Base-by-base conservation (phyloP, 495 filamentous ascomycete species). In the Aspergillus nidulans region DNA sequence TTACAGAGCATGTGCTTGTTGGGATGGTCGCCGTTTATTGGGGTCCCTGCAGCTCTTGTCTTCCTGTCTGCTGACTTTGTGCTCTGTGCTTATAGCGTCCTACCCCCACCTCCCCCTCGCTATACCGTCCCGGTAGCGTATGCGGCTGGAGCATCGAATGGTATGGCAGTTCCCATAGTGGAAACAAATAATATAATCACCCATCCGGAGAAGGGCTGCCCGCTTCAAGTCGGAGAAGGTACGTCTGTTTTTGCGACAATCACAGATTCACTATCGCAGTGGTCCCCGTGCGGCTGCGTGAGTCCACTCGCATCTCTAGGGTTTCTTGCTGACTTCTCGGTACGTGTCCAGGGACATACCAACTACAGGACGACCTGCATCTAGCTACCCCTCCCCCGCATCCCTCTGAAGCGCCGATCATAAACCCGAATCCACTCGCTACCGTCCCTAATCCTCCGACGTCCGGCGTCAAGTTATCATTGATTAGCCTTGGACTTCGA, bases 311-410 rank as follows among this genome's bases (percentile, higher is more conserved):
- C 2, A 18, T 19, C 40, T 18, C 16, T 10, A 30, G 18, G n/a
- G 24, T 40, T n/a, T 26, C 19, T 50, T 46, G 53, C 69, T 67
- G 52, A 64, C 25, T 34, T 41, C 26, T 30, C 20, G 41, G 7
- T 10, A 12, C 39, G 16, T 4, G 20, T 49, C 57, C 61, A 95
- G 91, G 92, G 60, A 90, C 89, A 44, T 98, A 98, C 63, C 78
- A 85, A 38, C 81, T 97, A 18, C 84, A 86, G 68, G 92, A 97
- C 68, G 88, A 95, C 65, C 77, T 98, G 28, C 88, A 89, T 53
- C 86, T 98, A 26, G 92, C 94, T 41, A 97, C 91, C 52, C 92
- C 94, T 50, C 94, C 91, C 52, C 91, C 95, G 5, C 92, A 97
- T 69, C 92, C 92, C 23, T 92, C 91, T 49, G 95, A 97, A 76